Evolutionary conservation across 495 filamentous ascomycete genomes (phyloP).

Genomic region (Apodospora peruviana): DNA sequence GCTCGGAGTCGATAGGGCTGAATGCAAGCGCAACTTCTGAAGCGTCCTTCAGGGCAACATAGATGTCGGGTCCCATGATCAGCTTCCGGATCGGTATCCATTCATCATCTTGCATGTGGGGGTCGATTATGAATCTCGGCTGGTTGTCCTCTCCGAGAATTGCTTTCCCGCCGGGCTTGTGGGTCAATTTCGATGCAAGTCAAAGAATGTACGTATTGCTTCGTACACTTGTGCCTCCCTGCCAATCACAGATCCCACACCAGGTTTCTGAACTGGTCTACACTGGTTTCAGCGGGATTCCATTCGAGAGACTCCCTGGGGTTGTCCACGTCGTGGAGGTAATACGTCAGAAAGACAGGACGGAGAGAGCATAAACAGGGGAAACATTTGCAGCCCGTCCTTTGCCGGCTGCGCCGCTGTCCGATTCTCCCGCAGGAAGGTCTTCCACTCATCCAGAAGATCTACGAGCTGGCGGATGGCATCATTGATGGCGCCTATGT

Average conservation of each 20-base stretch:
- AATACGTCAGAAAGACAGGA: conserved; percentile 15
- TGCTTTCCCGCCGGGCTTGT: too few relatives aligned
- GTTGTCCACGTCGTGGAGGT: neutral
- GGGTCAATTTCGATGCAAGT: too few relatives aligned
- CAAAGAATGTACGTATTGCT: too few relatives aligned
- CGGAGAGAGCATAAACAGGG: conserved; percentile 15
- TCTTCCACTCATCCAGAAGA: neutral
- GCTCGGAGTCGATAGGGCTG: conserved; percentile 3
- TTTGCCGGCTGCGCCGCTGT: neutral
- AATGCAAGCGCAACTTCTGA: neutral
- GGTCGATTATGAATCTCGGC: conserved; percentile 12
- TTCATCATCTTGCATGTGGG: conserved; percentile 9
- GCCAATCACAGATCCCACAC: neutral
- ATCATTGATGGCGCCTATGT: too few relatives aligned
- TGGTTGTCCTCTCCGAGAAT: neutral
- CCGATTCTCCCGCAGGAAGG: neutral
- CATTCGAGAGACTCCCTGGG: too few relatives aligned
- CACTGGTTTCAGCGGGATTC: neutral
- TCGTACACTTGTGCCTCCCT: neutral
- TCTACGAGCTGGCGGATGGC: neutral
- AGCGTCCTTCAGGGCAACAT: neutral
- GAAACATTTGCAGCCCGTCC: conserved; percentile 5
- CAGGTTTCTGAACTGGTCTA: conserved; percentile 2
- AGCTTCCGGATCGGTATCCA: conserved; percentile 11
- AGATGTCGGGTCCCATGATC: conserved; percentile 13